Base-by-base conservation (phyloP, 495 filamentous ascomycete genomes). In the Chaetomium fimeti region DNA sequence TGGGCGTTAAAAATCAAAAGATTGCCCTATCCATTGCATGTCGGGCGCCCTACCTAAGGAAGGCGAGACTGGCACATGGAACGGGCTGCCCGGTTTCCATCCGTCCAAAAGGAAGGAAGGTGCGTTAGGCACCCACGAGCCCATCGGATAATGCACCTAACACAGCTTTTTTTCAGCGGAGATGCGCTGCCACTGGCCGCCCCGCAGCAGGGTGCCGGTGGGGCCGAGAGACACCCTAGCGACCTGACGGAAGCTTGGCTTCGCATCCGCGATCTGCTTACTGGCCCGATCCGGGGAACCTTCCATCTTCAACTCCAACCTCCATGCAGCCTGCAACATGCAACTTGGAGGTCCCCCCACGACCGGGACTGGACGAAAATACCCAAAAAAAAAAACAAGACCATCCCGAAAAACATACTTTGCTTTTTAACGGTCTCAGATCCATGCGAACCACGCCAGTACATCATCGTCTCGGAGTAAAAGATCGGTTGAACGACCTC, bases 91-190 rank as follows among this genome's bases (percentile, higher is more conserved):
- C n/a, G n/a, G n/a, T 15, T 18, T 43, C 40, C n/a, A n/a, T n/a
- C n/a, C n/a, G n/a, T n/a, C n/a, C n/a, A n/a, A 38, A 28, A 43
- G 52, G 6, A 9, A 36, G 32, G 16, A 55, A 32, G 27, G 18
- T 5, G 12, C 28, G 27, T 32, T 20, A 57, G 55, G 55, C 40
- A 38, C 11, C 15, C 2, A 22, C n/a, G 16, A 27, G 2, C n/a
- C 29, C 65, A 48, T 73, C 71, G 71, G 71, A 69, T 73, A 71
- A 66, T 66, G 71, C 71, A 73, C 71, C 71, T 69, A 67, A 43
- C 54, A 25, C 32, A 27, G 7, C 3, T 15, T 2, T 40, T 40
- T n/a, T 45, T 36, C 32, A 38, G 32, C 38, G 28, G 45, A 16
- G 43, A 60, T 11, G 9, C 16, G n/a, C 6, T 36, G 15, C n/a